These are phyloP conservation scores for Schwanniomyces pseudopolymorphus DNA, from an alignment of 805 yeast genomes.

Conservation along the genomic window DNA sequence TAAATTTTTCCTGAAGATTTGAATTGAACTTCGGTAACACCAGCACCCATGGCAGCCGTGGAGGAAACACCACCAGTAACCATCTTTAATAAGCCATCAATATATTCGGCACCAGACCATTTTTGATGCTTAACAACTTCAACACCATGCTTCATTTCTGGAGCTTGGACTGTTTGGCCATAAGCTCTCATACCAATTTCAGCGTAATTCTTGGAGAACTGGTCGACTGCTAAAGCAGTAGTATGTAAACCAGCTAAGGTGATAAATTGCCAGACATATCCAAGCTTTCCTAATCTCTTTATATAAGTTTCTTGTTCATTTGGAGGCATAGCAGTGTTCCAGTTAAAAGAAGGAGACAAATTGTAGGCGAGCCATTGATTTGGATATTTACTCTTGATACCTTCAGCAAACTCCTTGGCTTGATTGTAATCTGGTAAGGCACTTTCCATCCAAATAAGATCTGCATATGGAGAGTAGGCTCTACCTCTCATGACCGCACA, in stretches of 20 bases:
- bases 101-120: constrained; percentile 98
- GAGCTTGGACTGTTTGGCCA: constrained; percentile 82
- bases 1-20: constrained; percentile 33
- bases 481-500: constrained; percentile 97
- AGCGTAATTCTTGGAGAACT: constrained; percentile 76
- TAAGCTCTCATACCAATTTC: constrained; percentile 93
- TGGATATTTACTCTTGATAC: constrained; percentile 79
- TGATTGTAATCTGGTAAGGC: constrained; percentile 91
- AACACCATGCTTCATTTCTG: constrained; percentile 84
- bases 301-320: constrained; percentile 90
- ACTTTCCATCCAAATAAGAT: constrained; percentile 97
- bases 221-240: constrained; percentile 87
- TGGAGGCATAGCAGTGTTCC: constrained; percentile 91
- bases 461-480: constrained; percentile 93
- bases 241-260: constrained; percentile 97
- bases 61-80: constrained; percentile 93
- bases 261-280: constrained; percentile 97
- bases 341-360: constrained; percentile 95
- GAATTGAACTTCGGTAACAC: constrained; percentile 97
- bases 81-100: constrained; percentile 84
- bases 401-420: constrained; percentile 92
- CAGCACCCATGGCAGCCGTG: constrained; percentile 98
- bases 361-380: constrained; percentile 96
- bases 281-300: constrained; percentile 78
- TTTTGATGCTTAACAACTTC: constrained; percentile 97